Evolutionary conservation across 176 grass and related monocot species (phyloP), one percentile per base, ranked within the genome.

Genomic region (Musa troglodytarum): DNA sequence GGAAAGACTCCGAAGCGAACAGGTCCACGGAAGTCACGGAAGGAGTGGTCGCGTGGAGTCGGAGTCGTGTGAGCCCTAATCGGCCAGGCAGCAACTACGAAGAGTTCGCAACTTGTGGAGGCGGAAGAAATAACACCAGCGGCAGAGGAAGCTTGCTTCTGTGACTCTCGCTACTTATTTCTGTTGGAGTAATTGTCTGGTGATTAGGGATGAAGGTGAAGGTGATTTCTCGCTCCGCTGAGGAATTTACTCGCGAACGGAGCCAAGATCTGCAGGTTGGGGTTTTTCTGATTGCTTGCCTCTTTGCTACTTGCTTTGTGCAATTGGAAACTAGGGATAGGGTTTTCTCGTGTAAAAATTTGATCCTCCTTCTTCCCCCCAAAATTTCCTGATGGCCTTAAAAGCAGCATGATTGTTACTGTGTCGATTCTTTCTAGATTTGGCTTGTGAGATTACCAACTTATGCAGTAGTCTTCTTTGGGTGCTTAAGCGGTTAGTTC

Each of bases 171-270:
- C 34, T 43, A 5, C 3, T 43, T 43, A 6, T 6, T 43, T 43
- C 34, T 5, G 34, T 43, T 43, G 3, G 34, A 43, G 34, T 43
- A 6, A 43, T 43, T 43, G 34, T 49, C 12, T 65, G 26, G 14
- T 5, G 8, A 72, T 24, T n/a, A 16, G 16, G 52, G 72, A 99
- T 95, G 96, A 99, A 79, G 96, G 83, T 92, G 75, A 99, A 99
- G 86, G 76, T 88, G 82, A 95, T 99, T 68, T 99, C 91, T 50
- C 91, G 91, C 43, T 84, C 86, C 49, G 88, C 90, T 7, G 91
- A 94, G 23, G 95, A 99, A 10, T 94, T 99, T 86, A 99, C 95
- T 52, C 88, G 95, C 50, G 86, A 94, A 26, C 86, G 95, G 22
- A 86, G 84, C 81, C 91, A 94, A 82, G 95, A 92, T 86, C 83